Evolutionary conservation across 1,284 basidiomycete species (phyloP), one percentile per base, ranked within the genome.

Genomic region (Moniliophthora roreri): DNA sequence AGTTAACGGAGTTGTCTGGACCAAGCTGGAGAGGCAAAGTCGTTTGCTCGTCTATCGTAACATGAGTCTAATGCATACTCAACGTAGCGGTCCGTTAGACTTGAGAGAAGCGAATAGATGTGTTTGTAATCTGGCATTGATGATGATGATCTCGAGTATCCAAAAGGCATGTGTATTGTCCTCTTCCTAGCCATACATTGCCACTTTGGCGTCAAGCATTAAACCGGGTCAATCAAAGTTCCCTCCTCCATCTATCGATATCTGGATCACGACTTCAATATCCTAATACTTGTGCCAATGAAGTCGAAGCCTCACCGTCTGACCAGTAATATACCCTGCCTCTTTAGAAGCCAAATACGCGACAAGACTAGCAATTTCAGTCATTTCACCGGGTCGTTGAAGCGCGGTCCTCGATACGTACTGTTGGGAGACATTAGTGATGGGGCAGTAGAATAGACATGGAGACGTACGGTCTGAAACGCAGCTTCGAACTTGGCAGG

Each of bases 241-340:
- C 26, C 21, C 26, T 23, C 41, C 41, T 8, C 41, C 41, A 21
- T 42, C 41, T 18, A 42, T 42, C 8, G 41, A 23, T 6, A 42
- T 23, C 41, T 42, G n/a, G 18, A 21, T 18, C 15, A 24, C 21
- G 5, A 23, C 10, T 42, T 13, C 21, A 24, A 15, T 42, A 15
- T 21, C 18, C 9, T 21, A 21, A 20, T 13, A 42, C 5, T 23
- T 13, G 8, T 23, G 16, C 9, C 18, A 18, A 48, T 21, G 5
- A 34, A 38, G 8, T 15, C 13, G 6, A 18, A 41, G 10, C 39
- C 39, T 13, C 18, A 46, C 20, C 9, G 1, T 49, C 46, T n/a
- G 28, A 53, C 52, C 52, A 7, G 52, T 53, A 24, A 53, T 53
- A 35, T 40, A 53, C 0, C 24, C 32, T 15, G 52, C 52, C 23